phyloP scores from a whole-genome alignment of 805 yeast genomes.

The Monosporozyma yasuniensis region DNA sequence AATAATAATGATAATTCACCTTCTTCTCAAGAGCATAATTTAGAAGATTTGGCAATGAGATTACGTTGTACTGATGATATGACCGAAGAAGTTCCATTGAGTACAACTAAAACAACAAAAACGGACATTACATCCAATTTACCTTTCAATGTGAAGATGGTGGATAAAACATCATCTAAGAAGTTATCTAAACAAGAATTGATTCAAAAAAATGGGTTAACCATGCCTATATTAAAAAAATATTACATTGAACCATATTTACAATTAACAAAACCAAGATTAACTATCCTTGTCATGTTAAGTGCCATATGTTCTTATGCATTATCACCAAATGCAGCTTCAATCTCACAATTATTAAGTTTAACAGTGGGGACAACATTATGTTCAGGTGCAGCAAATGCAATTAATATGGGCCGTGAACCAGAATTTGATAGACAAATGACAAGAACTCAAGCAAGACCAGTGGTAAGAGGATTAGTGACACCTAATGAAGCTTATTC shows the following conservation, averaged over 20 bases:
- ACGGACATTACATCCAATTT: not conserved
- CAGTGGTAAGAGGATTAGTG: constrained; percentile 77
- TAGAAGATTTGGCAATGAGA: constrained; percentile 10
- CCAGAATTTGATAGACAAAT: constrained; percentile 80
- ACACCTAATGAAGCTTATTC: constrained; percentile 67
- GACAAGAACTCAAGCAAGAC: constrained; percentile 83
- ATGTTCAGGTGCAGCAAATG: constrained; percentile 90
- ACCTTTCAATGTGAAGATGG: constrained; percentile 52
- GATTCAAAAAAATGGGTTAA: not conserved
- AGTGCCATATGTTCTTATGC: constrained; percentile 94
- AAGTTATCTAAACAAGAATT: not conserved
- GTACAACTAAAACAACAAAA: not conserved
- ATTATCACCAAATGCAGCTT: constrained; percentile 73
- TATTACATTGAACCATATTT: constrained; percentile 52
- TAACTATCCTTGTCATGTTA: constrained; percentile 78
- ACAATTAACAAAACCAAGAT: constrained; percentile 81
- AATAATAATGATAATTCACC: not conserved
- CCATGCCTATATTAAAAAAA: constrained; percentile 24
- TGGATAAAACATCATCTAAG: constrained; percentile 15
- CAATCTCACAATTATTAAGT: constrained; percentile 58
- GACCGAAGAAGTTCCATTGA: constrained; percentile 2
- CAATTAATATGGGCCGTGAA: constrained; percentile 95
- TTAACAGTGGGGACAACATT: constrained; percentile 79
- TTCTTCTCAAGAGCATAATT: not conserved
- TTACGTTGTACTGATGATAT: constrained; percentile 31